Conservation (phyloP, 768 basidiomycete species). For the Zangia roseola region DNA sequence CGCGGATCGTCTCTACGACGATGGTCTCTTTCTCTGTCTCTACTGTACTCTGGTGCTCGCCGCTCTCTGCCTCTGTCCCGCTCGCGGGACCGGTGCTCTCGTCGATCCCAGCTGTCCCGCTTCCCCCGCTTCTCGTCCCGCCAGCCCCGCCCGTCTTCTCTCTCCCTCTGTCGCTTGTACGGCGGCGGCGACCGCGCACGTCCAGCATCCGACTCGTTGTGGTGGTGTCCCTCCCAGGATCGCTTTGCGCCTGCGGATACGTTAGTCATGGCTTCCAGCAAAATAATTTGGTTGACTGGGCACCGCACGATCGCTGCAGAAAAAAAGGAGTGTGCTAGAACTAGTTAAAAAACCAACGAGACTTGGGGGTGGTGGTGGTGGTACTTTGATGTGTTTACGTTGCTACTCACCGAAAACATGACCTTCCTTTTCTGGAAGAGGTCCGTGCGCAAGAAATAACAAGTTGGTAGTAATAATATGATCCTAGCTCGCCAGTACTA, state of each 20-base stretch:
- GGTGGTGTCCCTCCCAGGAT: constrained; percentile 60
- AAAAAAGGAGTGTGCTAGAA: background rate
- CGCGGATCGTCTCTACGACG: constrained; percentile 34
- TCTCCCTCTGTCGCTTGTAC: constrained; percentile 54
- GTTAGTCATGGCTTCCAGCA: constrained; percentile 65
- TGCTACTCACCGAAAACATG: too few species aligned
- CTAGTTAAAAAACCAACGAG: background rate
- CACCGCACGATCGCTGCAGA: constrained; percentile 67
- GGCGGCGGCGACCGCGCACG: constrained; percentile 13
- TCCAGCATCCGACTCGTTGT: constrained; percentile 33
- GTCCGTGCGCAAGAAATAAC: constrained; percentile 17
- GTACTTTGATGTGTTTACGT: too few species aligned
- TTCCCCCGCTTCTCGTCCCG: constrained; percentile 50
- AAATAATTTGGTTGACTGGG: constrained; percentile 62
- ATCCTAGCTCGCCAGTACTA: too few species aligned
- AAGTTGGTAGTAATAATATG: too few species aligned
- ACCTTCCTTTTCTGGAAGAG: constrained; percentile 5
- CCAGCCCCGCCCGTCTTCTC: constrained; percentile 63
- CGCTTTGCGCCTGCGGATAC: constrained; percentile 82
- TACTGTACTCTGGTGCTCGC: too few species aligned
- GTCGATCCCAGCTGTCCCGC: constrained; percentile 39
- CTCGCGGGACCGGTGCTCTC: constrained; percentile 35
- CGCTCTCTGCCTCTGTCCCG: constrained; percentile 33
- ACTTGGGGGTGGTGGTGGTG: too few species aligned
- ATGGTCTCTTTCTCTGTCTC: constrained; percentile 33